Evolutionary conservation across 805 yeast species (phyloP).

Genomic region (Yamadazyma paraphyllophila): DNA sequence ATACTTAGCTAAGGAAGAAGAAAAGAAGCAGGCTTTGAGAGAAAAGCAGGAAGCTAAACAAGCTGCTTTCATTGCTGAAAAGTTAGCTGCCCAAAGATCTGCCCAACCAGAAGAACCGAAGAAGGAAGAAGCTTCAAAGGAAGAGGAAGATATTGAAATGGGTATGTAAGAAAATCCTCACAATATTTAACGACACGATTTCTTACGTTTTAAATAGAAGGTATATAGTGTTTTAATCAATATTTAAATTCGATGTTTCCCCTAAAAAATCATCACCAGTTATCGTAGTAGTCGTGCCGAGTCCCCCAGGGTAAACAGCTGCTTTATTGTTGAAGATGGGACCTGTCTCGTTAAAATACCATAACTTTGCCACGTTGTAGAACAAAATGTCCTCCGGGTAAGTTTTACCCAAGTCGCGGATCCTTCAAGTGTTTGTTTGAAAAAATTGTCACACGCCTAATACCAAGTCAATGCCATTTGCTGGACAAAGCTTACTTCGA

Average conservation of each 20-base stretch:
- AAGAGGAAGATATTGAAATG: constrained; percentile 35
- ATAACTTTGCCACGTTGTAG: neutral
- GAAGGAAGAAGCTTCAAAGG: constrained; percentile 21
- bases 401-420: neutral
- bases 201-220: neutral
- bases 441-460: constrained; percentile 3
- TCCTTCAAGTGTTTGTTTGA: neutral
- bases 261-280: neutral
- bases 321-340: neutral
- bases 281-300: too few species aligned
- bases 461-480: neutral
- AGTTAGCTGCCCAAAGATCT: constrained; percentile 75
- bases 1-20: constrained; percentile 91
- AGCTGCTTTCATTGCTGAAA: constrained; percentile 79
- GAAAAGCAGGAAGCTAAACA: constrained; percentile 85
- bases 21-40: constrained; percentile 84
- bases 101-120: constrained; percentile 31
- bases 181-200: too few species aligned
- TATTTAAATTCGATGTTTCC: neutral
- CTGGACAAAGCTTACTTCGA: constrained; percentile 22
- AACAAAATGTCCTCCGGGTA: constrained; percentile 6
- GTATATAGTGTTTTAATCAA: constrained; percentile 6
- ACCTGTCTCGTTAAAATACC: too few species aligned
- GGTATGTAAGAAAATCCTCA: constrained; percentile 24
- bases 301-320: too few species aligned